phyloP scores from a whole-genome alignment of 495 filamentous ascomycete species.

The Emericellopsis terricola region DNA sequence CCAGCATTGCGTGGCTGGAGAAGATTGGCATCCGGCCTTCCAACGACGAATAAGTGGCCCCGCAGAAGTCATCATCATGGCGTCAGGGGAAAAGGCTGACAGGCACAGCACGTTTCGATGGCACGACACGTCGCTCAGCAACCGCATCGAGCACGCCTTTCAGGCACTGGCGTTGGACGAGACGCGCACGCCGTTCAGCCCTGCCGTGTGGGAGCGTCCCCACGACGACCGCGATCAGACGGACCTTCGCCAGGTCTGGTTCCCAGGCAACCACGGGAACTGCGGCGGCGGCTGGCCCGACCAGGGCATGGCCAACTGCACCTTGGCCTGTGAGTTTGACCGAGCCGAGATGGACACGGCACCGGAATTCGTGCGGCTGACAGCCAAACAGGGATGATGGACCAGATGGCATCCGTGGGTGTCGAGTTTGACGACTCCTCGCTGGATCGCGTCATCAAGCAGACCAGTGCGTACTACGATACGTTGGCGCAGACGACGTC shows the following conservation, averaged over 20 bases:
- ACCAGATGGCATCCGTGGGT: slow-evolving; percentile 42
- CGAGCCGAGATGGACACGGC: slow-evolving; percentile 2
- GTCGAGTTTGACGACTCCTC: slow-evolving; percentile 35
- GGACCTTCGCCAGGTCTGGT: slow-evolving; percentile 55
- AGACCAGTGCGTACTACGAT: slow-evolving; percentile 27
- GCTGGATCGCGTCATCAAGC: slow-evolving; percentile 29
- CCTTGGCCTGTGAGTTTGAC: slow-evolving; percentile 37
- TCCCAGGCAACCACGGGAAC: slow-evolving; percentile 50
- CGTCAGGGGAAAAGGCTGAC: slow-evolving; percentile 4
- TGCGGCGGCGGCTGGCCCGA: slow-evolving; percentile 37
- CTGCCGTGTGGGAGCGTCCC: slow-evolving; percentile 40
- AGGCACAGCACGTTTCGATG: slow-evolving; percentile 22
- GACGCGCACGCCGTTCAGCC: slow-evolving; percentile 41
- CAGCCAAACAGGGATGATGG: slow-evolving; percentile 36
- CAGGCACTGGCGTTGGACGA: slow-evolving; percentile 63
- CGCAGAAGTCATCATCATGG: neutral
- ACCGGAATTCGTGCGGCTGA: slow-evolving; percentile 4
- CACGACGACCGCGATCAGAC: slow-evolving; percentile 17
- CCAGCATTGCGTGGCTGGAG: slow-evolving; percentile 17
- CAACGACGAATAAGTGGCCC: slow-evolving; percentile 27
- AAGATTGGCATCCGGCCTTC: slow-evolving; percentile 22
- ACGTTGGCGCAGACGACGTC: slow-evolving; percentile 8
- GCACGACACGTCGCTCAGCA: slow-evolving; percentile 39
- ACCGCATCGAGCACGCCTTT: slow-evolving; percentile 47
- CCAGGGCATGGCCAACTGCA: slow-evolving; percentile 37